These are phyloP conservation scores for Brasilioporus rufonigricans DNA, from an alignment of 768 basidiomycete genomes.

Conservation along the genomic window DNA sequence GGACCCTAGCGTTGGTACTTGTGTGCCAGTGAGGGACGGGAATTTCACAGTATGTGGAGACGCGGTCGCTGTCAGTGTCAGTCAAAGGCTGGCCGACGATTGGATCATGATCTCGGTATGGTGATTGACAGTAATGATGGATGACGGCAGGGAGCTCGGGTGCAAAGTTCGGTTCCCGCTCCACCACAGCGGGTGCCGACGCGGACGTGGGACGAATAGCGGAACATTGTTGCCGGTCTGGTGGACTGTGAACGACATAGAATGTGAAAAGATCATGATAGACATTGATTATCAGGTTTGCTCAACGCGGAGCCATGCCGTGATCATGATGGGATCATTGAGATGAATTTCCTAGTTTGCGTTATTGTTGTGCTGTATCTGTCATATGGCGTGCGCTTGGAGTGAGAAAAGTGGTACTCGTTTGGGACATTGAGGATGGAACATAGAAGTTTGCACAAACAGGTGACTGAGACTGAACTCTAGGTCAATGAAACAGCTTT, in stretches of 20 bases:
- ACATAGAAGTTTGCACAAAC: background rate
- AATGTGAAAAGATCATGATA: background rate
- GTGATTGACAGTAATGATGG: background rate
- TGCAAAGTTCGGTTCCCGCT: background rate
- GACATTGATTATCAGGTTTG: too few relatives aligned
- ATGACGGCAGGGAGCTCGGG: background rate
- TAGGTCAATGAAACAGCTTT: background rate
- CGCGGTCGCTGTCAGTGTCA: background rate
- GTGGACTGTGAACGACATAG: background rate
- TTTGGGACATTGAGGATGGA: background rate
- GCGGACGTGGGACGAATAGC: background rate
- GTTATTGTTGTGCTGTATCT: background rate
- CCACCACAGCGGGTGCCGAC: background rate
- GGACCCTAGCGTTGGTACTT: too few relatives aligned
- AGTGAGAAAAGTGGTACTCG: background rate
- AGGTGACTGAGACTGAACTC: slow-evolving; percentile 9
- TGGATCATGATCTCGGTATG: too few relatives aligned
- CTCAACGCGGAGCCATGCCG: background rate
- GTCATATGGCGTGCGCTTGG: background rate
- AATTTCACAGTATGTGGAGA: too few relatives aligned
- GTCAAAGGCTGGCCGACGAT: background rate
- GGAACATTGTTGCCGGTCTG: background rate
- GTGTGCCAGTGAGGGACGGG: too few relatives aligned
- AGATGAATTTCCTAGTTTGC: background rate
- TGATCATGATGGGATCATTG: background rate